Conservation (phyloP, 2,329 filamentous ascomycete genomes). For the Trichoderma oligosporum region DNA sequence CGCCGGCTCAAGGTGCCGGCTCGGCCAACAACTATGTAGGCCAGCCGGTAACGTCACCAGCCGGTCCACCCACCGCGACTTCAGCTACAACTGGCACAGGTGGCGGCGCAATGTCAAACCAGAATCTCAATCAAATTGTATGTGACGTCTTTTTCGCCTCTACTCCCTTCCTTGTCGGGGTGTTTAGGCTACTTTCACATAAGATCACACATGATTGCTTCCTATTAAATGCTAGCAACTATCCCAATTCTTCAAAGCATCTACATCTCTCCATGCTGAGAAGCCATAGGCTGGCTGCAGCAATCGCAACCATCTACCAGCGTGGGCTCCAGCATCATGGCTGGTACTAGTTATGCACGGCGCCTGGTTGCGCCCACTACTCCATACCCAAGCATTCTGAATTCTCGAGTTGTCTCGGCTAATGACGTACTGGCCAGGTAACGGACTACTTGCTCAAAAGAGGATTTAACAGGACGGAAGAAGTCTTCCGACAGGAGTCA, state of each 20-base stretch:
- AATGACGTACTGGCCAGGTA: slow-evolving; percentile 46
- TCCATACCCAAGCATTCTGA: neutral
- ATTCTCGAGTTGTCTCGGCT: slow-evolving; percentile 1
- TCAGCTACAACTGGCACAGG: slow-evolving; percentile 29
- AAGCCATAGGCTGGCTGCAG: neutral
- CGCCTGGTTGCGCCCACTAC: neutral
- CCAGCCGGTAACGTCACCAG: slow-evolving; percentile 34
- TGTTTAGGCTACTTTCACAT: neutral
- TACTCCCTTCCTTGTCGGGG: neutral
- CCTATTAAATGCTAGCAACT: neutral
- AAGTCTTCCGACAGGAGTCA: slow-evolving; percentile 87
- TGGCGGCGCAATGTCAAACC: slow-evolving; percentile 61
- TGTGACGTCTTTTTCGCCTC: slow-evolving; percentile 40
- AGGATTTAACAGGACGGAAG: slow-evolving; percentile 88
- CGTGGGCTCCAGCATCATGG: neutral
- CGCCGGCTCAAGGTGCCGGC: slow-evolving; percentile 30
- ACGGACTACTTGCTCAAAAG: slow-evolving; percentile 96
- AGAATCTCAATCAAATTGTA: slow-evolving; percentile 95
- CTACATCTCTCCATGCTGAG: neutral
- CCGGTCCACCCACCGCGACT: slow-evolving; percentile 31
- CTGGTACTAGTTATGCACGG: neutral
- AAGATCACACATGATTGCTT: neutral
- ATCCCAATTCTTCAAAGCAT: neutral
- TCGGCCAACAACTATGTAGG: slow-evolving; percentile 32
- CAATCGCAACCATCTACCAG: neutral